Conservation (phyloP, 176 grass and related monocot species). For the Alopecurus myosuroides region DNA sequence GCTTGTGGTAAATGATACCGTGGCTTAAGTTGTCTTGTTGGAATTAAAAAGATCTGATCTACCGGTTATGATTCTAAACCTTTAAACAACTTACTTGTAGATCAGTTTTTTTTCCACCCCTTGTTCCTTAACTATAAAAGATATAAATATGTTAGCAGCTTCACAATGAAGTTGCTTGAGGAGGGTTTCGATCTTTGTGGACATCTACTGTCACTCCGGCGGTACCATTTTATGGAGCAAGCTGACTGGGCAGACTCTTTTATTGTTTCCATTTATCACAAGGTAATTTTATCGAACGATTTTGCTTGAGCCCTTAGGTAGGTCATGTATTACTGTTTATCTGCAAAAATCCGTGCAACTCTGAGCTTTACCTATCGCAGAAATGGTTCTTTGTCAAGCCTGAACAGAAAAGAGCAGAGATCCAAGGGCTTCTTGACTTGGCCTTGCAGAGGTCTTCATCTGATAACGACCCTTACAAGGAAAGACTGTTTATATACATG, state of each 20-base stretch:
- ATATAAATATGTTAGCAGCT: constrained; percentile 97
- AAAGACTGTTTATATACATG: constrained; percentile 80
- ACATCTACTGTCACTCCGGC: constrained; percentile 73
- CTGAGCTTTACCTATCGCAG: constrained; percentile 28
- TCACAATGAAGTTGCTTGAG: constrained; percentile 93
- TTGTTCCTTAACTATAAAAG: constrained; percentile 55
- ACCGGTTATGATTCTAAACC: background rate
- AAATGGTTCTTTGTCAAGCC: constrained; percentile 63
- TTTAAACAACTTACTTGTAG: background rate
- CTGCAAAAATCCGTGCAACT: constrained; percentile 8
- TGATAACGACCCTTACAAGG: constrained; percentile 75
- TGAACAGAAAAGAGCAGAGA: constrained; percentile 72
- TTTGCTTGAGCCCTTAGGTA: background rate
- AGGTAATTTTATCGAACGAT: constrained; percentile 41
- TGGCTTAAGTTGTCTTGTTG: background rate
- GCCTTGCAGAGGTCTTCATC: constrained; percentile 92
- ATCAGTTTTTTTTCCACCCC: background rate
- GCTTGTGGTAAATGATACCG: background rate
- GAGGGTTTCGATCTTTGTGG: constrained; percentile 86
- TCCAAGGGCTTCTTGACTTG: constrained; percentile 85
- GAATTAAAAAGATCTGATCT: background rate
- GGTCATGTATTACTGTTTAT: constrained; percentile 7
- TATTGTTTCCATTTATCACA: constrained; percentile 64
- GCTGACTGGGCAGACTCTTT: constrained; percentile 90
- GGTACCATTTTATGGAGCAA: constrained; percentile 96